Conservation (phyloP, 106 monocot species). For the Hemerocallis citrina region DNA sequence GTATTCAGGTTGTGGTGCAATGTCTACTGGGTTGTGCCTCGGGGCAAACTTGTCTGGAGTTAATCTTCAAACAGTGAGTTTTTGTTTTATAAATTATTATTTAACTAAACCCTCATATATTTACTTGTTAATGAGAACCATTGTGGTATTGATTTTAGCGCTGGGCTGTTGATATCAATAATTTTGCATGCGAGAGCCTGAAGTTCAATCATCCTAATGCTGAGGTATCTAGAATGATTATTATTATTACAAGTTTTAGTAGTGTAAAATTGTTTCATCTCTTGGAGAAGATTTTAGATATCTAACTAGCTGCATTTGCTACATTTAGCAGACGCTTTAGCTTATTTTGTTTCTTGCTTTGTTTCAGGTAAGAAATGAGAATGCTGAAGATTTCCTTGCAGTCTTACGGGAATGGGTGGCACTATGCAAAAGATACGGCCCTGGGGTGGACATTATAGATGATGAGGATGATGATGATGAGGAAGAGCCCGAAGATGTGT, state of each 20-base stretch:
- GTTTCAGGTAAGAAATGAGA: slow-evolving; percentile 77
- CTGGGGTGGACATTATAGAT: background rate
- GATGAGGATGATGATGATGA: slow-evolving; percentile 27
- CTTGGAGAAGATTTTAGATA: too few relatives aligned
- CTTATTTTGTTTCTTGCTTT: background rate
- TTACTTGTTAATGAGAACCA: too few relatives aligned
- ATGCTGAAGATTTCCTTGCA: slow-evolving; percentile 67
- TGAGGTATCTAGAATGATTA: background rate
- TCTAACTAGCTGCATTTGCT: too few relatives aligned
- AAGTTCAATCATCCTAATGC: slow-evolving; percentile 15
- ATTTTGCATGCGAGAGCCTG: slow-evolving; percentile 20
- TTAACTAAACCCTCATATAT: too few relatives aligned
- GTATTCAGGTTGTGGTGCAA: slow-evolving; percentile 61
- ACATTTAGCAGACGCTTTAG: too few relatives aligned
- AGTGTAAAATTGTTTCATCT: too few relatives aligned
- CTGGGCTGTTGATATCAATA: slow-evolving; percentile 25
- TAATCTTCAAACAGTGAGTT: slow-evolving; percentile 44
- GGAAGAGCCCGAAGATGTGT: slow-evolving; percentile 5
- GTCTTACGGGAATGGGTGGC: slow-evolving; percentile 62
- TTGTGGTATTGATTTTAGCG: slow-evolving; percentile 7
- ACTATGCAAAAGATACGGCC: slow-evolving; percentile 13
- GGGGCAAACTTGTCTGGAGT: slow-evolving; percentile 40
- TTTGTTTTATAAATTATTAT: background rate
- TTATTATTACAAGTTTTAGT: too few relatives aligned
- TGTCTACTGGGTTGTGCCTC: slow-evolving; percentile 67